Conservation (phyloP, 208 protist species). For the Trypanosoma boissoni region DNA sequence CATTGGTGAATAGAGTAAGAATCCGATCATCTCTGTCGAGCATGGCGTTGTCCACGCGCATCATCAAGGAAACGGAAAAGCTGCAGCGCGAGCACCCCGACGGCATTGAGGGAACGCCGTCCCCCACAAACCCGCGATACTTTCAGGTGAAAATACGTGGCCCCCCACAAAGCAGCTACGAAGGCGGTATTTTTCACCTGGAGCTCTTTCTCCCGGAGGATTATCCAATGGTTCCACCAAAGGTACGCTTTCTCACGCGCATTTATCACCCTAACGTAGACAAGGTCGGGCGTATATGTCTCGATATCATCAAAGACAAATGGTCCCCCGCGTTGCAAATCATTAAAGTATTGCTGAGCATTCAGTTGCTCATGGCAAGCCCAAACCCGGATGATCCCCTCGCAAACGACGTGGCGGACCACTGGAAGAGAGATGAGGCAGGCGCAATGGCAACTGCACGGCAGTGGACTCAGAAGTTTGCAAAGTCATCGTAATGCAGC, state of each 20-base stretch:
- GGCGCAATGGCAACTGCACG: slow-evolving; percentile 63
- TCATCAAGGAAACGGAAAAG: slow-evolving; percentile 91
- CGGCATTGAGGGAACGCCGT: slow-evolving; percentile 84
- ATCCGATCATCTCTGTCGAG: too few relatives aligned
- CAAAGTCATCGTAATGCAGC: slow-evolving; percentile 10
- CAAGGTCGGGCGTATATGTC: slow-evolving; percentile 97
- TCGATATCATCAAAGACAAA: slow-evolving; percentile 99
- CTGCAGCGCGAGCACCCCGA: slow-evolving; percentile 85
- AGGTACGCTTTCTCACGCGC: slow-evolving; percentile 98
- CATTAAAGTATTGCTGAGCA: slow-evolving; percentile 98
- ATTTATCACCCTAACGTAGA: slow-evolving; percentile 99
- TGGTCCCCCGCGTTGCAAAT: slow-evolving; percentile 99
- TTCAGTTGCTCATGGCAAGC: slow-evolving; percentile 99
- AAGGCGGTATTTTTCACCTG: slow-evolving; percentile 85
- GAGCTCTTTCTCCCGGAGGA: slow-evolving; percentile 87
- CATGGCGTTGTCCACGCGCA: slow-evolving; percentile 80
- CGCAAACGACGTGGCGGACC: slow-evolving; percentile 97
- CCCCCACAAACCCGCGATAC: slow-evolving; percentile 78
- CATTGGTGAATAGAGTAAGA: too few relatives aligned
- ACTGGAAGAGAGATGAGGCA: slow-evolving; percentile 82
- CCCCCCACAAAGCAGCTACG: slow-evolving; percentile 88
- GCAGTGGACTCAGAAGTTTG: slow-evolving; percentile 83
- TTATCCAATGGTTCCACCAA: slow-evolving; percentile 97
- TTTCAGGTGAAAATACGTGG: slow-evolving; percentile 89
- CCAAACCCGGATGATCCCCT: slow-evolving; percentile 99